Conservation (phyloP, 2,329 filamentous ascomycete species). For the Exserohilum turcica region DNA sequence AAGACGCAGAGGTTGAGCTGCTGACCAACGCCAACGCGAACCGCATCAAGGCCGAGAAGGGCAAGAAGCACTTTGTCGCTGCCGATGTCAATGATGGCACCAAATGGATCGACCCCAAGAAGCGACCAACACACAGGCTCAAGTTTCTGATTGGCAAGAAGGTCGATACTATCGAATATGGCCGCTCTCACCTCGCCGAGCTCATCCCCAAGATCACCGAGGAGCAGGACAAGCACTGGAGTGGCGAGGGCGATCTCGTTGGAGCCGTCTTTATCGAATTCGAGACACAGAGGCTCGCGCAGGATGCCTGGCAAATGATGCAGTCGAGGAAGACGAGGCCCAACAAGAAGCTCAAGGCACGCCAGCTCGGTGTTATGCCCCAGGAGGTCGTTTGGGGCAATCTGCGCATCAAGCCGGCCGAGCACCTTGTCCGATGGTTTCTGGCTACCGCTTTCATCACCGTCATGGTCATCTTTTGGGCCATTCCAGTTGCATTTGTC, state of each 20-base stretch:
- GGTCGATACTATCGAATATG: conserved; percentile 81
- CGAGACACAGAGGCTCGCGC: conserved; percentile 77
- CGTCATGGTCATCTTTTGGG: conserved; percentile 54
- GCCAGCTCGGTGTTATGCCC: conserved; percentile 52
- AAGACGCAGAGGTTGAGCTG: conserved; percentile 53
- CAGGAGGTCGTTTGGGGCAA: conserved; percentile 56
- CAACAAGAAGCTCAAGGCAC: conserved; percentile 46
- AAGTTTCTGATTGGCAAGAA: conserved; percentile 51
- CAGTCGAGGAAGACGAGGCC: conserved; percentile 43
- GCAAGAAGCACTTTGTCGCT: conserved; percentile 51
- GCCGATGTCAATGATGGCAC: conserved; percentile 51
- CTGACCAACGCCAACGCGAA: conserved; percentile 64
- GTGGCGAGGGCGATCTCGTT: conserved; percentile 69
- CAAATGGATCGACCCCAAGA: conserved; percentile 49
- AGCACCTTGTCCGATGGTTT: conserved; percentile 38
- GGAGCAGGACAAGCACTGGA: conserved; percentile 69
- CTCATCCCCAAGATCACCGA: conserved; percentile 72
- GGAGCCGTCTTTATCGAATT: conserved; percentile 90
- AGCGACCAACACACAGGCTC: conserved; percentile 49
- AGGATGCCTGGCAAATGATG: conserved; percentile 77
- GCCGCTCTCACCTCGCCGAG: conserved; percentile 73
- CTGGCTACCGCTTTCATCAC: conserved; percentile 48
- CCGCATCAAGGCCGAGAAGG: conserved; percentile 67
- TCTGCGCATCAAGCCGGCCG: conserved; percentile 46
- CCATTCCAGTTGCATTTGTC: conserved; percentile 53